These are phyloP conservation scores for Pestalotiopsis sp. DNA, from an alignment of 2,329 filamentous ascomycete species.

Conservation along the genomic window DNA sequence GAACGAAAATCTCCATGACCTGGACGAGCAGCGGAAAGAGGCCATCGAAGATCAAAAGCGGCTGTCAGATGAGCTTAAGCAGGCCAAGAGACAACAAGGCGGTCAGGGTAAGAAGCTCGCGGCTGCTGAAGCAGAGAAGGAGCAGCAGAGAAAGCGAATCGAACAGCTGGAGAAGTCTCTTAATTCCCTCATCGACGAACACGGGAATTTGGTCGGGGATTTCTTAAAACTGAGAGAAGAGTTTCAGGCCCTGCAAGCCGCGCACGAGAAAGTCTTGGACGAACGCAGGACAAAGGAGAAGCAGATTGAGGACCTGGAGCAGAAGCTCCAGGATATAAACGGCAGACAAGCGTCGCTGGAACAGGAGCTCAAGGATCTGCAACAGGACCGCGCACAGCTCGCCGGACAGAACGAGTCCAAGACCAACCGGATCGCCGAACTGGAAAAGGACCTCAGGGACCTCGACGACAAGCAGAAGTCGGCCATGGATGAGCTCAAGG, in stretches of 20 bases:
- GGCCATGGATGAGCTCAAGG: no score
- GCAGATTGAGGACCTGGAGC: background rate
- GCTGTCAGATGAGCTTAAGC: no score
- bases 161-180: background rate
- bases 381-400: background rate
- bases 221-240: background rate
- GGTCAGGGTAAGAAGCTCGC: no score
- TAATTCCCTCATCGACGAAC: background rate
- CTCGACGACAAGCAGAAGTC: no score
- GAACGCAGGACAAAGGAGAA: background rate
- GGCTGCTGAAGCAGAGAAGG: no score
- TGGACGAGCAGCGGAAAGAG: no score
- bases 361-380: background rate
- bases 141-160: background rate
- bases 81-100: no score
- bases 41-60: no score
- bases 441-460: background rate
- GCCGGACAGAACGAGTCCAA: background rate
- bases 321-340: background rate
- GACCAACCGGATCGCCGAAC: background rate
- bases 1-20: no score
- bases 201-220: background rate
- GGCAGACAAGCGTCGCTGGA: background rate
- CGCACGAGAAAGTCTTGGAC: background rate
- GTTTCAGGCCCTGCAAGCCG: background rate